A percentile compares a stretch with the other conserved stretches of the same genome.
Evolutionary conservation across 257 asterid species (phyloP).

Genomic region (Linaria vulgaris): DNA sequence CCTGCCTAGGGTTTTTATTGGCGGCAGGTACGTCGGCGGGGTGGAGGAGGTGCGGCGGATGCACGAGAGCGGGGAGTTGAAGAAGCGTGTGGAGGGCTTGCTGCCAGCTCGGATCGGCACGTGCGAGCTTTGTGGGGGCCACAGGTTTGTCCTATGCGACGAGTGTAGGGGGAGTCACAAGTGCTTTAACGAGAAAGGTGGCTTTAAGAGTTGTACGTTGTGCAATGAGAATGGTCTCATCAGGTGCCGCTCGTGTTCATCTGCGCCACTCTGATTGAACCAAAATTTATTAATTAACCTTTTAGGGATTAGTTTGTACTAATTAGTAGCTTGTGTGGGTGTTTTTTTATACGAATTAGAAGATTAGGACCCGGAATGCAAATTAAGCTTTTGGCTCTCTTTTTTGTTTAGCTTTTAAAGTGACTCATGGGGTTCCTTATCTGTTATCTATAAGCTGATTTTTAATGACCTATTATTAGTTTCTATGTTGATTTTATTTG

Average conservation of each 20-base stretch:
- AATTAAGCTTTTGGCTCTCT: too few species aligned
- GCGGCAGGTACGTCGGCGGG: constrained; percentile 91
- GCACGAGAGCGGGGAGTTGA: constrained; percentile 89
- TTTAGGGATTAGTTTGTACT: background rate
- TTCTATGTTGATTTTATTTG: too few species aligned
- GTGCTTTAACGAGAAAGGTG: constrained; percentile 67
- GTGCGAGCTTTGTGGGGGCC: constrained; percentile 81
- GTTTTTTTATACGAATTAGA: background rate
- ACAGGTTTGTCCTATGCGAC: constrained; percentile 64
- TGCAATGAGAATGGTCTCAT: constrained; percentile 92
- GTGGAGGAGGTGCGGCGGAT: constrained; percentile 81
- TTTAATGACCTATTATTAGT: too few species aligned
- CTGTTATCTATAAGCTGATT: too few species aligned
- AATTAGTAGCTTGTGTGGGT: background rate
- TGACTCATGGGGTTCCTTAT: too few species aligned
- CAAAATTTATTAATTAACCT: too few species aligned
- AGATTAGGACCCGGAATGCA: background rate
- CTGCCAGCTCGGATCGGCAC: constrained; percentile 52
- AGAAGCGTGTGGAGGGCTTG: constrained; percentile 58
- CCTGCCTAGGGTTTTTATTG: constrained; percentile 81
- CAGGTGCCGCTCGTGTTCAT: constrained; percentile 94
- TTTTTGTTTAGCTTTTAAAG: too few species aligned
- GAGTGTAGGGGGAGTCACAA: constrained; percentile 86
- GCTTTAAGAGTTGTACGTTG: constrained; percentile 68
- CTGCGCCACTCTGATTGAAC: constrained; percentile 30